Evolutionary conservation across 2,329 filamentous ascomycete genomes (phyloP).

Genomic region (Dendrostoma leiphaemia): DNA sequence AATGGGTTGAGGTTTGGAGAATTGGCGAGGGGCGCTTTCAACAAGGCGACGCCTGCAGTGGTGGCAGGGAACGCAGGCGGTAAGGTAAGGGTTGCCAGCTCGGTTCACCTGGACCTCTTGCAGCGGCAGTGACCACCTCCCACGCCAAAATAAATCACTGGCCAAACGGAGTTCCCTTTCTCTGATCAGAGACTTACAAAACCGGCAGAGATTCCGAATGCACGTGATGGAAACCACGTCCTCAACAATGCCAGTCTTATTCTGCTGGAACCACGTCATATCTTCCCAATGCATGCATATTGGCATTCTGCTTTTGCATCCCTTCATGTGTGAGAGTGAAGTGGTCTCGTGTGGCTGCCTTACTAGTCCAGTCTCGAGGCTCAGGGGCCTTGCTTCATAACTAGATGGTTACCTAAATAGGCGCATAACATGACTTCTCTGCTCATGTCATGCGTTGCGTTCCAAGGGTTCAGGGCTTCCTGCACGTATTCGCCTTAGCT

Average conservation of each 20-base stretch:
- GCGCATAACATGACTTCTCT: constrained; percentile 7
- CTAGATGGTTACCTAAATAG: background rate
- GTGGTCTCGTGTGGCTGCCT: background rate
- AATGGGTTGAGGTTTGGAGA: constrained; percentile 17
- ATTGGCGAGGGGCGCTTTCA: background rate
- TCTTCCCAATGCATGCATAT: too few species aligned
- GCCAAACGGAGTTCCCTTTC: too few species aligned
- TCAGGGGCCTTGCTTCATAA: background rate
- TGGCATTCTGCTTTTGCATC: too few species aligned
- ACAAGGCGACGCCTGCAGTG: background rate
- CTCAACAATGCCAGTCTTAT: background rate
- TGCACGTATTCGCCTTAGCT: constrained; percentile 2
- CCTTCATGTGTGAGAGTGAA: background rate
- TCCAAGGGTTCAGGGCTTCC: too few species aligned
- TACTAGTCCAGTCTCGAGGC: background rate
- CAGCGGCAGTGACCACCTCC: too few species aligned
- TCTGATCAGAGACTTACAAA: too few species aligned
- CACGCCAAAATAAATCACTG: too few species aligned
- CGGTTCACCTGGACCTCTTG: too few species aligned
- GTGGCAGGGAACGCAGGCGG: constrained; percentile 3
- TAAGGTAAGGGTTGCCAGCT: constrained; percentile 15
- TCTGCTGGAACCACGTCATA: constrained; percentile 9
- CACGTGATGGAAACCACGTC: background rate
- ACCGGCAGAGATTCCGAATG: background rate
- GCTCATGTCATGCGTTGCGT: background rate